These are phyloP conservation scores for Salisapilia sapeloensis DNA, from an alignment of 352 stramenopile genomes.

Conservation along the genomic window DNA sequence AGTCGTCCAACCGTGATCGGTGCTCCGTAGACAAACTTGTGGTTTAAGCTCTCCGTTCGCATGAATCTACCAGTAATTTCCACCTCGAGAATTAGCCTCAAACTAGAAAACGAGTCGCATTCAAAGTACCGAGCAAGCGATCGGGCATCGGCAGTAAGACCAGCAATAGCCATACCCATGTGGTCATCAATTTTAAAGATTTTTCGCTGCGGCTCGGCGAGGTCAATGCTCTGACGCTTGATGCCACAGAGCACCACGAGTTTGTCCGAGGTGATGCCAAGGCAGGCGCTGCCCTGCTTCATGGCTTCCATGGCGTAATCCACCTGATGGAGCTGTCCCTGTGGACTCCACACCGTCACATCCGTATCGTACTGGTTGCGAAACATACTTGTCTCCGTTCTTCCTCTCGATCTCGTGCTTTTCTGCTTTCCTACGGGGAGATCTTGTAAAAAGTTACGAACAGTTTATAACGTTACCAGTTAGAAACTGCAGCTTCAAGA, in stretches of 20 bases:
- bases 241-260: constrained; percentile 87
- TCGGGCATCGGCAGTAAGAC: constrained; percentile 93
- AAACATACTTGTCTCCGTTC: constrained; percentile 78
- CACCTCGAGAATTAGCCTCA: constrained; percentile 1
- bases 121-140: constrained; percentile 67
- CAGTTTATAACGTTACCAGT: constrained; percentile 1
- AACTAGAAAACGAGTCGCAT: constrained; percentile 1
- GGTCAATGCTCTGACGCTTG: constrained; percentile 70
- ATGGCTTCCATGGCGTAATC: constrained; percentile 93
- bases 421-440: constrained; percentile 8
- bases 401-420: constrained; percentile 3
- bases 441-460: constrained; percentile 4
- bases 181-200: constrained; percentile 98
- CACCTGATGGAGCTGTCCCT: constrained; percentile 98
- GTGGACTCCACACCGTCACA: constrained; percentile 97
- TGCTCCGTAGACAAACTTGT: constrained; percentile 98
- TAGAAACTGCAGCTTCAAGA: constrained; percentile 2
- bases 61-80: constrained; percentile 55
- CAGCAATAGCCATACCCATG: constrained; percentile 95
- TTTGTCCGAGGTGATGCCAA: constrained; percentile 89
- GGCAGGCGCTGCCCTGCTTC: constrained; percentile 91
- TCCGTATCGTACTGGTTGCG: constrained; percentile 99
- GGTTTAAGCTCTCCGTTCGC: constrained; percentile 97
- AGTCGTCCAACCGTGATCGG: constrained; percentile 88
- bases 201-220: constrained; percentile 97